Percentiles rank a stretch among this genome's conserved stretches.
Evolutionary conservation across 495 filamentous ascomycete genomes (phyloP).

Genomic region (Talaromyces trachyspermus): DNA sequence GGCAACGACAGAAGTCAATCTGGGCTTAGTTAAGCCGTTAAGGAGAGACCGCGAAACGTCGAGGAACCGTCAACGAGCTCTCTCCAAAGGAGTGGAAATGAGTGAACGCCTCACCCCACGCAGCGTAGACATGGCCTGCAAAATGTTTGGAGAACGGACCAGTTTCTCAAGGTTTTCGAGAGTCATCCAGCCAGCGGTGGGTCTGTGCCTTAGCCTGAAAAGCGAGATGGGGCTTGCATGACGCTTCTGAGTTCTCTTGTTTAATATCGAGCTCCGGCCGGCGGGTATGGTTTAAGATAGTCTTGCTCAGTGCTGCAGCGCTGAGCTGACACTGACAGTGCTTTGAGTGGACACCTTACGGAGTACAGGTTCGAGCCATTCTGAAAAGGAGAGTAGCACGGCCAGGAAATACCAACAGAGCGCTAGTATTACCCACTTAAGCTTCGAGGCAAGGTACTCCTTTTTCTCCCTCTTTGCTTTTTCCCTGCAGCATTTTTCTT

Average conservation of each 20-base stretch:
- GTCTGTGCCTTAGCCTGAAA: not conserved
- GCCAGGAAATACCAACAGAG: not conserved
- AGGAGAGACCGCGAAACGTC: conserved; percentile 1
- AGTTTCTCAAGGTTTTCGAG: conserved; percentile 4
- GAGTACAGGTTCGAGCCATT: conserved; percentile 1
- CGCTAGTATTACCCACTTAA: conserved; percentile 1
- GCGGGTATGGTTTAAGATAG: not conserved
- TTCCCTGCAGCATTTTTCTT: not conserved
- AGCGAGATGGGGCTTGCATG: not conserved
- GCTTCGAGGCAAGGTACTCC: not conserved
- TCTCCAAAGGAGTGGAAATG: conserved; percentile 4
- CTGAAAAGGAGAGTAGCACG: not conserved
- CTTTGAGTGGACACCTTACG: not conserved
- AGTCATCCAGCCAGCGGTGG: not conserved
- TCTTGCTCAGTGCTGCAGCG: no score
- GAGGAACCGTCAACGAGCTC: not conserved
- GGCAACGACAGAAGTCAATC: not conserved
- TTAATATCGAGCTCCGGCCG: conserved; percentile 3
- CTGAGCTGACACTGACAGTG: no score
- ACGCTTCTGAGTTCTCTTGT: not conserved
- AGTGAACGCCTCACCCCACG: conserved; percentile 1
- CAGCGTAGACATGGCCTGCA: not conserved
- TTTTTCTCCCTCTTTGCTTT: not conserved
- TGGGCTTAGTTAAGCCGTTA: conserved; percentile 1
- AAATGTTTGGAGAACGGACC: conserved; percentile 1